phyloP scores from a whole-genome alignment of 768 basidiomycete species.

The Agrocybe pediades region DNA sequence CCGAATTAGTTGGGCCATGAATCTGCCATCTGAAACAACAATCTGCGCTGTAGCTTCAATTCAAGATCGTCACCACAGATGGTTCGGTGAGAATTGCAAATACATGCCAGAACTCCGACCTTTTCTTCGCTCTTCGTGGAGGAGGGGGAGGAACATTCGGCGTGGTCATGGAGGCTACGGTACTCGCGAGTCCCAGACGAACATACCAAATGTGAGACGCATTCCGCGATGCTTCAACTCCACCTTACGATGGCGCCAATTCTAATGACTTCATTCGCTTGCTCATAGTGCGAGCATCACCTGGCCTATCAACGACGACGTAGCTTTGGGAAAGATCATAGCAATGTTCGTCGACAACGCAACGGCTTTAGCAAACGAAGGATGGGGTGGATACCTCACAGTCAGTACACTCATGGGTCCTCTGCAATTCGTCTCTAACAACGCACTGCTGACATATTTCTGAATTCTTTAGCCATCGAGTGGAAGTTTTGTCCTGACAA shows the following conservation, averaged over 20 bases:
- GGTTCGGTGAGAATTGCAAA: constrained; percentile 47
- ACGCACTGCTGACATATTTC: no score
- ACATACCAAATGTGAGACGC: constrained; percentile 16
- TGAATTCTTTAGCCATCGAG: constrained; percentile 13
- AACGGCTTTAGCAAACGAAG: constrained; percentile 43
- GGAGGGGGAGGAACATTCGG: constrained; percentile 52
- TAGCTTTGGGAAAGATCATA: constrained; percentile 31
- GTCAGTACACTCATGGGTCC: constrained; percentile 7
- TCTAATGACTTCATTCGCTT: neutral
- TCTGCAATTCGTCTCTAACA: no score
- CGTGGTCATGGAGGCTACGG: constrained; percentile 37
- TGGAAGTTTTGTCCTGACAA: constrained; percentile 27
- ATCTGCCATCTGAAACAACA: neutral
- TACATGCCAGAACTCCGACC: constrained; percentile 49
- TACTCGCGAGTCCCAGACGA: constrained; percentile 38
- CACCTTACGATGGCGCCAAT: no score
- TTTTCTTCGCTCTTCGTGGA: constrained; percentile 56
- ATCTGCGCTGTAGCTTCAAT: constrained; percentile 38
- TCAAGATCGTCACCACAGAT: constrained; percentile 56
- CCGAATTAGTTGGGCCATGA: no score
- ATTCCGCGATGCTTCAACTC: neutral
- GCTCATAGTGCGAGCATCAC: constrained; percentile 35
- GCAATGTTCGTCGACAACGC: constrained; percentile 37
- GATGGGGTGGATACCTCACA: constrained; percentile 46
- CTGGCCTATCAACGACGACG: constrained; percentile 31